phyloP scores from a whole-genome alignment of 2,329 filamentous ascomycete species.

The Aspergillus nomiae region DNA sequence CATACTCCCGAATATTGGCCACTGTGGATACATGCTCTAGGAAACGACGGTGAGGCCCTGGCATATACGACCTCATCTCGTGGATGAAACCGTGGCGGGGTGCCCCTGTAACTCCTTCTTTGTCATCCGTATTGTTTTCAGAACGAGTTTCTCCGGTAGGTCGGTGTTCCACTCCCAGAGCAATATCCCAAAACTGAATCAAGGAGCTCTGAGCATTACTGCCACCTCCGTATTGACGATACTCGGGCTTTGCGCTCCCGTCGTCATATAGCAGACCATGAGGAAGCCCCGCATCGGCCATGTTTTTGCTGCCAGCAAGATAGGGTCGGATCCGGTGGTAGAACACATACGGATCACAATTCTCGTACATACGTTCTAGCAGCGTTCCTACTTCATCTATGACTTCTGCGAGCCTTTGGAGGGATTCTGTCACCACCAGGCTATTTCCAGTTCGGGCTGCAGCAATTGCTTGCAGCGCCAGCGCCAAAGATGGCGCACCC shows the following conservation, averaged over 20 bases:
- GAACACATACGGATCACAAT: conserved; percentile 91
- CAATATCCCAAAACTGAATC: conserved; percentile 96
- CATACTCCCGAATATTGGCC: conserved; percentile 85
- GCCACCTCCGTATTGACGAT: conserved; percentile 85
- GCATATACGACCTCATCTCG: conserved; percentile 98
- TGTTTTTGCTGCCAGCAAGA: conserved; percentile 95
- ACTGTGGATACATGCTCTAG: conserved; percentile 76
- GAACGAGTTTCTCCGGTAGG: conserved; percentile 72
- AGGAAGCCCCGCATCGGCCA: conserved; percentile 89
- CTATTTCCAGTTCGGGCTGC: conserved; percentile 73
- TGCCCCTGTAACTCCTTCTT: conserved; percentile 48
- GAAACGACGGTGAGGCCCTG: conserved; percentile 86
- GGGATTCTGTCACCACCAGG: conserved; percentile 70
- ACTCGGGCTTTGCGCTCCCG: conserved; percentile 67
- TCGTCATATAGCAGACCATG: conserved; percentile 86
- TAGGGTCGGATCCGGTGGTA: conserved; percentile 96
- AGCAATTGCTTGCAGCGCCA: conserved; percentile 85
- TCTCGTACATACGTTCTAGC: conserved; percentile 89
- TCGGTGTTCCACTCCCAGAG: conserved; percentile 84
- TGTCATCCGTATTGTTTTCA: conserved; percentile 40
- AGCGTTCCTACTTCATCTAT: conserved; percentile 80
- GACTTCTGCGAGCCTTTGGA: conserved; percentile 82
- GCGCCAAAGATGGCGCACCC: conserved; percentile 79
- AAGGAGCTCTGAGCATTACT: conserved; percentile 97
- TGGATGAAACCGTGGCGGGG: conserved; percentile 85